Evolutionary conservation across 768 basidiomycete genomes (phyloP), one percentile per base, ranked within the genome.

Genomic region (Leccinum broughii): DNA sequence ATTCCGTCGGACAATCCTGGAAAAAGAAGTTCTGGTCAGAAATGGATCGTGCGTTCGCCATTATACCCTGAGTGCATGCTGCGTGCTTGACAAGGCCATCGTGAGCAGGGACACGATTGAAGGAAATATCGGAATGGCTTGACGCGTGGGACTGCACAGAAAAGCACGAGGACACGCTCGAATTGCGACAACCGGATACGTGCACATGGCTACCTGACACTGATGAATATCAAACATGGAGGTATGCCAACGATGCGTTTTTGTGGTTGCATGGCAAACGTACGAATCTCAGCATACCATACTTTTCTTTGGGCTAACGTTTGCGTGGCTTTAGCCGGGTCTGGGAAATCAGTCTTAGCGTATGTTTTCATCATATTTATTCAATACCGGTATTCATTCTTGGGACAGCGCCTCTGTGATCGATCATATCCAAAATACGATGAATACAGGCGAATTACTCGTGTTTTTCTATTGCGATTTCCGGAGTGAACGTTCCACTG

Each of bases 61-160:
- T 28, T 1, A 28, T 20, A 48, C 13, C 9, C 4, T 10, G 1
- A 4, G n/a, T 13, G 6, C 13, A 3, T 35, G 7, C 41, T 10
- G 17, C 46, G 17, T 10, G 3, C 9, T 48, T 48, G 17, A 48
- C 20, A 48, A n/a, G 11, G 13, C 4, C 35, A 14, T 22, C 22
- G 46, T 68, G 51, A 82, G 69, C 7, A 34, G 32, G 10, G 10
- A 34, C 10, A 34, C 10, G 11, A 10, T 34, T 34, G 32, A 34
- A 11, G 10, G 32, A 34, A 11, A 34, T 34, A 34, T 34, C 11
- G 10, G 32, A 11, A 34, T 34, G 32, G 32, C 32, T 34, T 11
- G 32, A 34, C 11, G 22, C 46, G 4, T 48, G 46, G 46, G 8
- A 24, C 6, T 24, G 22, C 22, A 48, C 22, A 34, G 11, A 10